Evolutionary conservation across 1,284 basidiomycete species (phyloP).

Genomic region (Moniliophthora roreri): DNA sequence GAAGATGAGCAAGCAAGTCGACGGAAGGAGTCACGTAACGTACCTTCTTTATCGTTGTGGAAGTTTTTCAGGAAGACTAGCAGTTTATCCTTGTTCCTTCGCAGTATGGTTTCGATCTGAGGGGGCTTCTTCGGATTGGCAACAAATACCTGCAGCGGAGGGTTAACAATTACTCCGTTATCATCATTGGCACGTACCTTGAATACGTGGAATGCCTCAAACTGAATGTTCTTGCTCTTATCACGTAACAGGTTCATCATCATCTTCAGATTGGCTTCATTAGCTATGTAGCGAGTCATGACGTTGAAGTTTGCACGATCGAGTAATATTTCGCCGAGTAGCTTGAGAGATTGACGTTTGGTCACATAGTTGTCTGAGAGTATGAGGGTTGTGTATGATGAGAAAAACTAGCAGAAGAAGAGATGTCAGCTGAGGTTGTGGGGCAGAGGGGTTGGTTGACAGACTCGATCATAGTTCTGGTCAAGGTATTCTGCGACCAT

Average conservation of each 20-base stretch:
- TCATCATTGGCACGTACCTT: conserved; percentile 62
- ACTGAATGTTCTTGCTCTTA: conserved; percentile 99
- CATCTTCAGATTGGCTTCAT: conserved; percentile 94
- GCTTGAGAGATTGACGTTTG: conserved; percentile 98
- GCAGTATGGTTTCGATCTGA: conserved; percentile 89
- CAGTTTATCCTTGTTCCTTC: conserved; percentile 93
- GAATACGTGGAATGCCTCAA: conserved; percentile 99
- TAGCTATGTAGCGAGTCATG: conserved; percentile 98
- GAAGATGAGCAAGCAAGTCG: neutral
- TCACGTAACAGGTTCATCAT: conserved; percentile 99
- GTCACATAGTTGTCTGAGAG: conserved; percentile 97
- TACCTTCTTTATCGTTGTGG: conserved; percentile 97
- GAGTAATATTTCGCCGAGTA: conserved; percentile 95
- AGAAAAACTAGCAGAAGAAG: conserved; percentile 77
- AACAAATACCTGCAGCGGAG: conserved; percentile 79
- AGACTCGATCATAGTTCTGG: conserved; percentile 91
- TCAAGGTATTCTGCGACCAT: conserved; percentile 98
- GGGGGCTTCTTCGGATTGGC: conserved; percentile 99
- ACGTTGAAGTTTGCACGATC: conserved; percentile 97
- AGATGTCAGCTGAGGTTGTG: conserved; percentile 10
- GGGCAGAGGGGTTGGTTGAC: conserved; percentile 25
- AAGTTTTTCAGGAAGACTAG: conserved; percentile 89
- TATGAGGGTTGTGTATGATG: conserved; percentile 90
- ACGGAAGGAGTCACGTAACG: conserved; percentile 22
- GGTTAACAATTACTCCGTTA: neutral